Conservation (phyloP, 2,329 filamentous ascomycete species). For the Hyphodiscus sp. region DNA sequence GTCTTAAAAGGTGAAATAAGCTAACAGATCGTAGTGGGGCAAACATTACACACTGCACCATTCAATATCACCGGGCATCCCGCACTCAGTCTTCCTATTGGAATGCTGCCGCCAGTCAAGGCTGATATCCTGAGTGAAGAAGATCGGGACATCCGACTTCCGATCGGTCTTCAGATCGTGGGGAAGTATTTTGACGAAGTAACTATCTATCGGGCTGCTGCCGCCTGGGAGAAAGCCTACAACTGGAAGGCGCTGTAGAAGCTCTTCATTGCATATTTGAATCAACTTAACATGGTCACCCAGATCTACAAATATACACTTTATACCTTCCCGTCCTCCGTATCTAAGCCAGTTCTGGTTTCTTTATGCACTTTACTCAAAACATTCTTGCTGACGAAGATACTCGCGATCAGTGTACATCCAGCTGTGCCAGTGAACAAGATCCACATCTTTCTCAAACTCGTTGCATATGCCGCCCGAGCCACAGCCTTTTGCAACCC, state of each 20-base stretch:
- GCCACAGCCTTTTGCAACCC: neutral
- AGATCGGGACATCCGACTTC: constrained; percentile 20
- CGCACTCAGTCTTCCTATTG: constrained; percentile 45
- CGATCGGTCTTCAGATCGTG: neutral
- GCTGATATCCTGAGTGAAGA: constrained; percentile 21
- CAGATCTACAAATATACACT: too few relatives aligned
- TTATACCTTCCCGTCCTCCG: too few relatives aligned
- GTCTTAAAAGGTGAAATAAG: constrained; percentile 17
- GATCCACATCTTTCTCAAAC: neutral
- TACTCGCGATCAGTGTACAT: constrained; percentile 31
- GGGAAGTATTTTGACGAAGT: neutral
- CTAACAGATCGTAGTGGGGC: constrained; percentile 41
- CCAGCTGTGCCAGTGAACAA: constrained; percentile 7
- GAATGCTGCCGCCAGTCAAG: constrained; percentile 28
- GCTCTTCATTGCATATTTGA: too few relatives aligned
- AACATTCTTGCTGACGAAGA: constrained; percentile 36
- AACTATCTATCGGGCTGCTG: constrained; percentile 32
- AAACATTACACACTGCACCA: constrained; percentile 48
- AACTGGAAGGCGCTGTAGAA: constrained; percentile 13
- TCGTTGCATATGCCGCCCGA: neutral
- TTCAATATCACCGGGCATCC: constrained; percentile 54
- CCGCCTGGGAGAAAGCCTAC: constrained; percentile 37
- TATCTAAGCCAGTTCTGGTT: constrained; percentile 40
- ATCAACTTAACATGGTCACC: too few relatives aligned
- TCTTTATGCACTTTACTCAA: constrained; percentile 43